These are phyloP conservation scores for Clonostachys sp. DNA, from an alignment of 2,329 filamentous ascomycete species.

Conservation along the genomic window DNA sequence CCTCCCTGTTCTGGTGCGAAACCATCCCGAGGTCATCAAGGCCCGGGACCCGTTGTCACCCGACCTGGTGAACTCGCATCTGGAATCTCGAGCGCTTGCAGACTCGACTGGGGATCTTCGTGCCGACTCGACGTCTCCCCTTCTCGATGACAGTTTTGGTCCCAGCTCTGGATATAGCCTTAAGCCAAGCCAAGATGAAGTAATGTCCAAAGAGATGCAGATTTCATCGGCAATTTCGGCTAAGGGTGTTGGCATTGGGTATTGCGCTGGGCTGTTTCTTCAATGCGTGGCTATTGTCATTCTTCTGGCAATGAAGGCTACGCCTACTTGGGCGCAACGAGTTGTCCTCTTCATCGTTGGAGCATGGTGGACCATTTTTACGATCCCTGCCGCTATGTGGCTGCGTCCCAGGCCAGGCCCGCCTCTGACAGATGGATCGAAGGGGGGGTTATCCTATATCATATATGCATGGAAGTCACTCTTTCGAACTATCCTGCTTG, in stretches of 20 bases:
- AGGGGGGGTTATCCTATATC: constrained; percentile 66
- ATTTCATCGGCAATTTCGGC: constrained; percentile 90
- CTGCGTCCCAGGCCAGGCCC: constrained; percentile 85
- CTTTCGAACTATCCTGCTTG: constrained; percentile 72
- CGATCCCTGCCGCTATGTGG: constrained; percentile 83
- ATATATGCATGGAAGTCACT: constrained; percentile 82
- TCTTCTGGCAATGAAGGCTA: constrained; percentile 67
- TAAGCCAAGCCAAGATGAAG: constrained; percentile 18
- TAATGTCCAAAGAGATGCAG: constrained; percentile 64
- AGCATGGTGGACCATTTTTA: constrained; percentile 89
- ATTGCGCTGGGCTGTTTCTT: constrained; percentile 78
- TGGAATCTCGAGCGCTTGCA: constrained; percentile 27
- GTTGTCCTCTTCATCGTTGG: constrained; percentile 85
- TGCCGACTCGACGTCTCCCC: constrained; percentile 38
- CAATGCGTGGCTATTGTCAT: constrained; percentile 79
- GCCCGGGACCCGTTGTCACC: constrained; percentile 17
- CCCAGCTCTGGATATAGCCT: not conserved
- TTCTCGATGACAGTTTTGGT: constrained; percentile 29
- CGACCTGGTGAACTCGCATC: constrained; percentile 19
- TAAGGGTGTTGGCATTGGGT: constrained; percentile 89
- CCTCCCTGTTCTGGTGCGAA: constrained; percentile 81
- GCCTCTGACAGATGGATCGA: constrained; percentile 51
- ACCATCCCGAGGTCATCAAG: constrained; percentile 59
- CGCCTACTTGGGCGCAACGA: constrained; percentile 73
- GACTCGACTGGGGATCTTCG: constrained; percentile 22